A percentile compares a stretch with the other conserved stretches of the same genome.
These are phyloP conservation scores for Plantago ovata DNA, from an alignment of 257 asterid genomes.

Conservation along the genomic window DNA sequence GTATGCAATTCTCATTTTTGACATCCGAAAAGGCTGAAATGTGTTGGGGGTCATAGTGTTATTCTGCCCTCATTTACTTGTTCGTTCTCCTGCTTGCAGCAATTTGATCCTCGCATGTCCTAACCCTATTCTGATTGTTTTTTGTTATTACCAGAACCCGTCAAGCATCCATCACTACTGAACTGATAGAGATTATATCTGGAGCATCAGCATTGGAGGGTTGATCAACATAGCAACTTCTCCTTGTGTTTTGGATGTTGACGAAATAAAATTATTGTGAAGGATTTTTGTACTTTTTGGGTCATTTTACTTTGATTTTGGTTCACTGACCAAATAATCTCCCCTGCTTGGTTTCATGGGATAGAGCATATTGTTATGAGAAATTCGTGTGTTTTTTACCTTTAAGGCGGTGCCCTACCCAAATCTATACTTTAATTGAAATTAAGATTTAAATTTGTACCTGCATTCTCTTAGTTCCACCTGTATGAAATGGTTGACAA, in stretches of 20 bases:
- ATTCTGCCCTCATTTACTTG: background rate
- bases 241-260: conserved; percentile 27
- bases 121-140: background rate
- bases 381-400: too few relatives aligned
- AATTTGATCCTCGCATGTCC: background rate
- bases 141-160: conserved; percentile 63
- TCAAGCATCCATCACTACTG: conserved; percentile 96
- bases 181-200: conserved; percentile 81
- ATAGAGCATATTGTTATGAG: conserved; percentile 10
- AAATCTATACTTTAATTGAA: conserved; percentile 25
- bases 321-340: conserved; percentile 27
- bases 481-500: too few relatives aligned
- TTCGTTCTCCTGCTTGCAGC: background rate
- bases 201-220: conserved; percentile 93
- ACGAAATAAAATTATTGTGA: conserved; percentile 41
- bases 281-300: conserved; percentile 23
- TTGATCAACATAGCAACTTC: conserved; percentile 21
- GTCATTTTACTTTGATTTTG: conserved; percentile 15
- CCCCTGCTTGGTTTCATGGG: conserved; percentile 20
- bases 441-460: conserved; percentile 15
- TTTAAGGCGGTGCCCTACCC: conserved; percentile 15
- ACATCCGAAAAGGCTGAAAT: too few relatives aligned
- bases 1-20: conserved; percentile 33
- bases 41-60: too few relatives aligned
- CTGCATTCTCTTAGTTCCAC: too few relatives aligned